Evolutionary conservation across 345 rosid species (phyloP), one percentile per base, ranked within the genome.

Genomic region (Salix udensis): DNA sequence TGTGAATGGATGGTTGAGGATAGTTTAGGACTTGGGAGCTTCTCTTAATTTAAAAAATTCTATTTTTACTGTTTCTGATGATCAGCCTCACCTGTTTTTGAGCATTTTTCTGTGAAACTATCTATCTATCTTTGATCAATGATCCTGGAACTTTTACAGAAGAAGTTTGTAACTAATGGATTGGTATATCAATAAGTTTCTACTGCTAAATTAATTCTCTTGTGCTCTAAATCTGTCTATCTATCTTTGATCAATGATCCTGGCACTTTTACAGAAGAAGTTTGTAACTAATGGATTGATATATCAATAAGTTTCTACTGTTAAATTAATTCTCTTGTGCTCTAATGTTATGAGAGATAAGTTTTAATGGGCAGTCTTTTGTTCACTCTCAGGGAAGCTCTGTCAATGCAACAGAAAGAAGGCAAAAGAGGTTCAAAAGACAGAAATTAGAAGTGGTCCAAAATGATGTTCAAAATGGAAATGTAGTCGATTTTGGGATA

Each of bases 381-480:
- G 70, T 60, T 74, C 24, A 62, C 23, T 79, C 61, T n/a, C 85
- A 88, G 89, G 82, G 42, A 0, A 80, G 71, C 58, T 78, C 68
- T 78, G 30, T 67, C 36, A 73, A 44, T 75, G 67, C 68, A 61
- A 58, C 74, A 24, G 82, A 75, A 67, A 85, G 80, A 65, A 67
- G 73, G 34, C 55, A 48, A 26, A 81, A 53, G 77, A 84, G 71
- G 67, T 82, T 84, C 70, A 86, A 88, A 80, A 85, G 88, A 69
- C 89, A 69, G 30, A 85, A 82, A 62, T 55, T 58, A 53, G 84
- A 68, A 58, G 69, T 24, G 23, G 64, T 48, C 39, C 26, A 28
- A 34, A 42, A 61, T 58, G 66, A 78, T 50, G 64, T 9, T 60
- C 76, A 64, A 77, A 84, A 83, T 52, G 82, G 71, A 70, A 71